These are phyloP conservation scores for Rubia yunnanensis DNA, from an alignment of 257 asterid genomes.

Conservation along the genomic window DNA sequence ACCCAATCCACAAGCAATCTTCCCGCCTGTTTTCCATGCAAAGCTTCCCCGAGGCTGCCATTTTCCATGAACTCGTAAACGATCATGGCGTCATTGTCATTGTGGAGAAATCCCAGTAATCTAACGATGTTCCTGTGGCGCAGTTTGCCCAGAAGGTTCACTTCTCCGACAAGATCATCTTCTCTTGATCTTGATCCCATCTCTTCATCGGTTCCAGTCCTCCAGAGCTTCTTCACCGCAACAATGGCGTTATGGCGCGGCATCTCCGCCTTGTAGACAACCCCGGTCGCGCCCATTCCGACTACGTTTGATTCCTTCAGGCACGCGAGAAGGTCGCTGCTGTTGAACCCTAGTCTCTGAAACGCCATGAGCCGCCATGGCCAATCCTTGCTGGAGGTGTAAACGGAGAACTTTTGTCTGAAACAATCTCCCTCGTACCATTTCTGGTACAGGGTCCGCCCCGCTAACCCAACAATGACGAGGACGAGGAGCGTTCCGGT, in stretches of 20 bases:
- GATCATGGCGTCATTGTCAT: slow-evolving; percentile 50
- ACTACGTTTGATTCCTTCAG: slow-evolving; percentile 58
- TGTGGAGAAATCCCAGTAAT: slow-evolving; percentile 55
- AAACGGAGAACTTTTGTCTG: slow-evolving; percentile 37
- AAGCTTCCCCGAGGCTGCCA: slow-evolving; percentile 59
- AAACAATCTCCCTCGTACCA: slow-evolving; percentile 53
- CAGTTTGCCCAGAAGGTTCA: slow-evolving; percentile 46
- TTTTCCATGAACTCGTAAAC: slow-evolving; percentile 54
- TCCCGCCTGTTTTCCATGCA: slow-evolving; percentile 47
- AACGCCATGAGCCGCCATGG: slow-evolving; percentile 85
- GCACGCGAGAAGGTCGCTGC: slow-evolving; percentile 56
- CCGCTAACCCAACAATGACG: slow-evolving; percentile 31
- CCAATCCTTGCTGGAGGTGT: slow-evolving; percentile 35
- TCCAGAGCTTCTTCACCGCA: slow-evolving; percentile 81
- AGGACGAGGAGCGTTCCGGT: slow-evolving; percentile 36
- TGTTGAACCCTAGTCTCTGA: slow-evolving; percentile 63
- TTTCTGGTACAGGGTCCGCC: slow-evolving; percentile 30
- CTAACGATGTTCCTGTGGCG: slow-evolving; percentile 63
- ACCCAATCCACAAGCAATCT: slow-evolving; percentile 62
- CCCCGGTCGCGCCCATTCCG: slow-evolving; percentile 75
- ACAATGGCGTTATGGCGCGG: slow-evolving; percentile 34
- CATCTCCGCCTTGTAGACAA: slow-evolving; percentile 63
- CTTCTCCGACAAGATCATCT: slow-evolving; percentile 65
- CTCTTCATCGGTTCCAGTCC: slow-evolving; percentile 45
- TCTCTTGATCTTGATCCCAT: slow-evolving; percentile 40